Percentiles rank a stretch among this genome's conserved stretches.
Conservation (phyloP, 805 yeast species). For the Metschnikowia colocasiae region DNA sequence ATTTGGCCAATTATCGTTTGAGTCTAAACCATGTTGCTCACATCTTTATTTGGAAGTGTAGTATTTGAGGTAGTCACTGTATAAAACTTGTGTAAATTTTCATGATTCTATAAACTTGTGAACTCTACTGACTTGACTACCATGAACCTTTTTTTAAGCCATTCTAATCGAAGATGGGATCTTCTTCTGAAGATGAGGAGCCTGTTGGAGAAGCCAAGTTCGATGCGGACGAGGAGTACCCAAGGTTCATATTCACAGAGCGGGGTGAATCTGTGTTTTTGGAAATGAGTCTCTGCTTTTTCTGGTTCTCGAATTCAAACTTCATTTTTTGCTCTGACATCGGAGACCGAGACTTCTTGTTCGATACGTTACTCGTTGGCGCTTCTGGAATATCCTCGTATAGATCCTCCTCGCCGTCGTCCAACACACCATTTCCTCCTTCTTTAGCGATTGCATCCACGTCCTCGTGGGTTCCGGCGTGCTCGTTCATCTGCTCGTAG, state of each 20-base stretch:
- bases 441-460: neutral
- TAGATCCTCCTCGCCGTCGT: slow-evolving; percentile 11
- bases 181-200: slow-evolving; percentile 15
- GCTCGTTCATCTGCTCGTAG: slow-evolving; percentile 15
- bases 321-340: slow-evolving; percentile 15
- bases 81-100: neutral
- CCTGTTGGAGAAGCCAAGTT: slow-evolving; percentile 18
- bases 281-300: slow-evolving; percentile 20
- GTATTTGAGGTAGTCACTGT: neutral
- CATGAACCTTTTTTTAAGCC: neutral
- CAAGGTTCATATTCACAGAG: slow-evolving; percentile 17
- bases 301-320: slow-evolving; percentile 17
- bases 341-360: slow-evolving; percentile 18
- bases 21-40: slow-evolving; percentile 99
- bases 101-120: neutral
- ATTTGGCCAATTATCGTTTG: slow-evolving; percentile 90
- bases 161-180: slow-evolving; percentile 1
- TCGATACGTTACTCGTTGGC: slow-evolving; percentile 1
- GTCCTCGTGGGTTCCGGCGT: slow-evolving; percentile 16
- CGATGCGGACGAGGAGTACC: slow-evolving; percentile 17
- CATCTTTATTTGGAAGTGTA: slow-evolving; percentile 35
- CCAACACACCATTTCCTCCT: neutral
- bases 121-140: neutral
- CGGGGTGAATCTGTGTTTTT: slow-evolving; percentile 18
- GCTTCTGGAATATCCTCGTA: slow-evolving; percentile 9